Evolutionary conservation across 805 yeast species (phyloP).

Genomic region (Sugiyamaella smithiae): DNA sequence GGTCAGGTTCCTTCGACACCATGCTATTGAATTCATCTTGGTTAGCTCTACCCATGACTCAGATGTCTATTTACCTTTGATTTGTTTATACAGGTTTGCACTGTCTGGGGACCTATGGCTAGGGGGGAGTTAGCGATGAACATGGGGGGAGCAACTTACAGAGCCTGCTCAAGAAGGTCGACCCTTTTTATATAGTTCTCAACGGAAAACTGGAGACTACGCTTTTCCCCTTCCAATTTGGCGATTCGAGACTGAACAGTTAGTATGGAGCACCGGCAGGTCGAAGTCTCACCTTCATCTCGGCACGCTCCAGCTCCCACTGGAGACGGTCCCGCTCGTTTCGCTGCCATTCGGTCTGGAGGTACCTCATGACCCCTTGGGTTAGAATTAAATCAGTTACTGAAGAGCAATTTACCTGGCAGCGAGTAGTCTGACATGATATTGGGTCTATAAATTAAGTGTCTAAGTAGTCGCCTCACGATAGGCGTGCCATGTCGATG

Average conservation of each 20-base stretch:
- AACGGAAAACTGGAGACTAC: constrained; percentile 33
- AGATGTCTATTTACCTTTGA: constrained; percentile 4
- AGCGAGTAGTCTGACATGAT: constrained; percentile 32
- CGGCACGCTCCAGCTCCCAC: constrained; percentile 60
- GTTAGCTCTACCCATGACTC: not conserved
- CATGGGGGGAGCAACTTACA: constrained; percentile 6
- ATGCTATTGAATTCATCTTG: constrained; percentile 4
- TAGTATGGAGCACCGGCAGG: not conserved
- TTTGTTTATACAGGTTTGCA: constrained; percentile 10
- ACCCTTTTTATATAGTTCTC: constrained; percentile 29
- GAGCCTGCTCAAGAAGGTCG: constrained; percentile 31
- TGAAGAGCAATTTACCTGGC: constrained; percentile 29
- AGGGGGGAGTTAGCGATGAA: too few species aligned
- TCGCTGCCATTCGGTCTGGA: constrained; percentile 60
- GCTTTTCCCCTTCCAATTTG: constrained; percentile 52
- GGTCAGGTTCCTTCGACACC: constrained; percentile 17
- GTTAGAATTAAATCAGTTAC: not conserved
- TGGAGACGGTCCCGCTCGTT: constrained; percentile 58
- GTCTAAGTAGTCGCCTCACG: not conserved
- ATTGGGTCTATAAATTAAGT: not conserved
- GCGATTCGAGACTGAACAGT: constrained; percentile 42
- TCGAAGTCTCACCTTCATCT: constrained; percentile 45
- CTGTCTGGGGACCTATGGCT: too few species aligned
- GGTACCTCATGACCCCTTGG: constrained; percentile 61
- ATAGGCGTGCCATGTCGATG: not conserved